Evolutionary conservation across 1,284 basidiomycete species (phyloP).

Genomic region (Gymnopus androsaceus): DNA sequence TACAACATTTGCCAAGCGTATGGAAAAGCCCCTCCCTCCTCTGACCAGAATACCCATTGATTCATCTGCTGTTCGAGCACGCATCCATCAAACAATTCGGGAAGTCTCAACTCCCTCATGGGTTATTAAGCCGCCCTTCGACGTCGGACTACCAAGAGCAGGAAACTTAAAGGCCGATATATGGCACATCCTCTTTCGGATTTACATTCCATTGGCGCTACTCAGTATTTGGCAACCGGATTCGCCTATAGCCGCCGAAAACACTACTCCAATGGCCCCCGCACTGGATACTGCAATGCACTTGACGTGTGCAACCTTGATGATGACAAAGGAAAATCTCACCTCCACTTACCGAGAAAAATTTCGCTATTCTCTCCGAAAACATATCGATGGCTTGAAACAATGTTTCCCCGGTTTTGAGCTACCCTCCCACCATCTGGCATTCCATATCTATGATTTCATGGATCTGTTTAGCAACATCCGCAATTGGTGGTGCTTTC

Average conservation of each 20-base stretch:
- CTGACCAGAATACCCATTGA: too few relatives aligned
- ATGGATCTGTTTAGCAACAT: not conserved
- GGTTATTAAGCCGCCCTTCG: not conserved
- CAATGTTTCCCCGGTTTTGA: not conserved
- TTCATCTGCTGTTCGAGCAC: not conserved
- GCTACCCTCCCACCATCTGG: slow-evolving; percentile 1
- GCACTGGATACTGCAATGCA: not conserved
- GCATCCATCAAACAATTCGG: not conserved
- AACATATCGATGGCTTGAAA: slow-evolving; percentile 1
- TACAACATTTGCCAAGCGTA: too few relatives aligned
- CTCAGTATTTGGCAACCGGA: slow-evolving; percentile 7
- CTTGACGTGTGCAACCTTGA: not conserved
- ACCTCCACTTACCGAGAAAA: not conserved
- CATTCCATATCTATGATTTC: slow-evolving; percentile 5
- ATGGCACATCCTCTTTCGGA: not conserved
- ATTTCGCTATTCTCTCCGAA: not conserved
- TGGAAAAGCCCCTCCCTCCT: too few relatives aligned
- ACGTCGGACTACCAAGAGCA: not conserved
- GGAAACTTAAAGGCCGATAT: slow-evolving; percentile 6
- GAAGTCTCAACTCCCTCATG: not conserved
- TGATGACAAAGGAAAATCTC: not conserved
- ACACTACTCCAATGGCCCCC: not conserved
- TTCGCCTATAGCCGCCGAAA: not conserved
- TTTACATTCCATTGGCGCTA: not conserved
- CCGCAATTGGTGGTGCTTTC: slow-evolving; percentile 7